Evolutionary conservation across 164 flowering plant species (phyloP), one percentile per base, ranked within the genome.

Genomic region (Berberis vulgaris): DNA sequence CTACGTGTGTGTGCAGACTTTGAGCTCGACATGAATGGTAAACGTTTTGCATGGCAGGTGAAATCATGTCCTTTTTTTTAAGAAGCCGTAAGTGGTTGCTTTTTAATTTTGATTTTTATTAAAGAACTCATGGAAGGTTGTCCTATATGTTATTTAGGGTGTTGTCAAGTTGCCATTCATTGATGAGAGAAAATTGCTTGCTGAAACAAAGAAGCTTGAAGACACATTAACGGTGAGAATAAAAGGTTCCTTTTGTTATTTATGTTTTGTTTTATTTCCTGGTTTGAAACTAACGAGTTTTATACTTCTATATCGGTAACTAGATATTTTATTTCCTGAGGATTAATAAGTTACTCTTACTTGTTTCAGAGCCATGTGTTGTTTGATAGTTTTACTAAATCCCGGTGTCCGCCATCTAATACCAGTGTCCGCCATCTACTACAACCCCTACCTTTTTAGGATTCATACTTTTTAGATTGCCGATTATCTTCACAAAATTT

Each of bases 31-130:
- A 86, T 95, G 97, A 85, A 95, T 81, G 97, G 99, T 5, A 95
- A 95, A 74, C 86, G 94, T 54, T 84, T 82, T 66, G 81, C 92
- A 43, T 95, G 99, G 99, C 99, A 95, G 99, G 99, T 91, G 63
- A 8, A 9, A 3, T 61, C 52, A 60, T 57, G 0, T 56, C 57
- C 10, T 10, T 12, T 7, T 13, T 63, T 44, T 40, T 2, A 3
- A 43, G 45, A 13, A 12, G 5, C 45, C 47, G 2, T 3, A n/a
- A 54, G 7, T 58, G 6, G 10, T 65, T 49, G 38, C 43, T 42
- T 59, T 43, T 50, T 49, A 44, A 10, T 62, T 42, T 26, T 49
- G 43, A 62, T 46, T 26, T 61, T 59, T 41, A 49, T 53, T 50
- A 3, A n/a, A 40, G 41, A 41, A 26, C 7, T 12, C 41, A 49